Evolutionary conservation across 805 yeast genomes (phyloP).

Genomic region (Alloascoidea africana): DNA sequence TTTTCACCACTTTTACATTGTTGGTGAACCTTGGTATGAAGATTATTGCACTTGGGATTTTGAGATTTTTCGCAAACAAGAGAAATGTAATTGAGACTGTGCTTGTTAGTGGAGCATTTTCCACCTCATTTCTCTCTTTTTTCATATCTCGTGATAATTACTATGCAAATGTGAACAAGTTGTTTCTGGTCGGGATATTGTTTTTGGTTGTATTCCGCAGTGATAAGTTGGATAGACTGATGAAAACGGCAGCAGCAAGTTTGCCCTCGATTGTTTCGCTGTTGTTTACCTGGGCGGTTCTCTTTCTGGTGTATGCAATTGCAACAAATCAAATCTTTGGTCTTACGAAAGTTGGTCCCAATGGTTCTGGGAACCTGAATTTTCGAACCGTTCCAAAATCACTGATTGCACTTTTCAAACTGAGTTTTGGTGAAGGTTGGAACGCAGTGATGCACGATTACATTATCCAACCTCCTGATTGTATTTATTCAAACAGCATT

Average conservation of each 20-base stretch:
- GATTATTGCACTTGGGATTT: neutral
- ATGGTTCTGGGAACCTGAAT: constrained; percentile 48
- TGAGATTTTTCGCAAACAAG: neutral
- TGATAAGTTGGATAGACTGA: constrained; percentile 47
- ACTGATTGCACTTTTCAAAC: constrained; percentile 45
- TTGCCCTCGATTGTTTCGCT: constrained; percentile 50
- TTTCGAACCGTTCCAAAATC: constrained; percentile 61
- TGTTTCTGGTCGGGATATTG: constrained; percentile 24
- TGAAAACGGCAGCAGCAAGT: constrained; percentile 61
- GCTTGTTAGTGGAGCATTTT: constrained; percentile 1
- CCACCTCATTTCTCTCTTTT: neutral
- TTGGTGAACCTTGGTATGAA: neutral
- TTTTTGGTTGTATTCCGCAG: constrained; percentile 29
- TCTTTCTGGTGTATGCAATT: constrained; percentile 61
- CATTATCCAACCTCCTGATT: constrained; percentile 37
- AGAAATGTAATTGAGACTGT: constrained; percentile 3
- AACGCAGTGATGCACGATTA: constrained; percentile 62
- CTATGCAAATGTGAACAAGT: constrained; percentile 24
- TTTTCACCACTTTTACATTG: neutral
- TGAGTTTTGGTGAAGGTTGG: constrained; percentile 82
- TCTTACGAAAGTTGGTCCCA: constrained; percentile 48
- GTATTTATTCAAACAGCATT: constrained; percentile 21
- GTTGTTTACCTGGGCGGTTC: constrained; percentile 56
- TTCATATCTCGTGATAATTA: constrained; percentile 12
- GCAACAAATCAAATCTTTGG: constrained; percentile 74